These are phyloP conservation scores for Russula vinacea DNA, from an alignment of 768 basidiomycete species.

Conservation along the genomic window DNA sequence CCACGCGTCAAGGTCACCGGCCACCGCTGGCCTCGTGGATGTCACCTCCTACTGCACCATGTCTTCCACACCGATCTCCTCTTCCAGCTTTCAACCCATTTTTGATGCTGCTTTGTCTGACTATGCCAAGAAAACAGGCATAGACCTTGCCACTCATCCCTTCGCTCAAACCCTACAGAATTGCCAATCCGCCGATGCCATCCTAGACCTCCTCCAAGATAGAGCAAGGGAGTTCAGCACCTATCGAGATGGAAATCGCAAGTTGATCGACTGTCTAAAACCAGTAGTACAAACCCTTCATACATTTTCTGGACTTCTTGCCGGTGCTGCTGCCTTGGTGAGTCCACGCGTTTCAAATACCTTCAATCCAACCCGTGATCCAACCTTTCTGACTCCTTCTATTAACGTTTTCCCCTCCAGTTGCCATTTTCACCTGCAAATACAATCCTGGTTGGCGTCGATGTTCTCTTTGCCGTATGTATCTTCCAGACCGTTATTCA, in stretches of 20 bases:
- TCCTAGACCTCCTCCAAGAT: background rate
- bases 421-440: background rate
- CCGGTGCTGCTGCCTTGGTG: background rate
- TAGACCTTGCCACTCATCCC: background rate
- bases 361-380: no score
- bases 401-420: background rate
- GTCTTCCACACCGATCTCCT: no score
- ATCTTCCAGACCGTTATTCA: background rate
- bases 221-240: background rate
- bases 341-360: no score
- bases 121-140: background rate
- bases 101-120: background rate
- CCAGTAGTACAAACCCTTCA: background rate
- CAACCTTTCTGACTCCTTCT: background rate
- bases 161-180: background rate
- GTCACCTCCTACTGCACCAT: no score
- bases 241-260: slow-evolving; percentile 6
- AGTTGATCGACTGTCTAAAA: background rate
- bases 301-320: background rate
- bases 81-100: background rate
- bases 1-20: no score
- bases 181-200: background rate
- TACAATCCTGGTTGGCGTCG: background rate
- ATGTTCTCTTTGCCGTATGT: background rate
- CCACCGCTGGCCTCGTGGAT: no score